A percentile compares a stretch with the other conserved stretches of the same genome.
Evolutionary conservation across 2,329 filamentous ascomycete genomes (phyloP).

Genomic region (Colletotrichum liriopes): DNA sequence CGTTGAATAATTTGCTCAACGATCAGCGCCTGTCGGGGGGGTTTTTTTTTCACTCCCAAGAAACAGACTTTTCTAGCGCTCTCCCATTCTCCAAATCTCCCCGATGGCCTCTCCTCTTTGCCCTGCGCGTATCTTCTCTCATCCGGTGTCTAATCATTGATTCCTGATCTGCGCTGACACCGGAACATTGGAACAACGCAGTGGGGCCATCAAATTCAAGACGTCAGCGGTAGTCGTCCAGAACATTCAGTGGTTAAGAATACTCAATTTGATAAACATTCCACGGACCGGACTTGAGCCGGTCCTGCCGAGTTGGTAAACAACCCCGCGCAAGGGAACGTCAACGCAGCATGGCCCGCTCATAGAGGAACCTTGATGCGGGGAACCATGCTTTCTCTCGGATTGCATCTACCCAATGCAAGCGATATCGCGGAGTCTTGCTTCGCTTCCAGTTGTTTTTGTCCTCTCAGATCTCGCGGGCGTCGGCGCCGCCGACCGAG

Average conservation of each 20-base stretch:
- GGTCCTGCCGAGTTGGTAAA: not conserved
- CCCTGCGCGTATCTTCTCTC: not conserved
- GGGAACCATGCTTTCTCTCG: not conserved
- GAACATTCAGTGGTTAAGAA: not conserved
- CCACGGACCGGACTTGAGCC: not conserved
- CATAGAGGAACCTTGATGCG: constrained; percentile 4
- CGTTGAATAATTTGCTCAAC: not conserved
- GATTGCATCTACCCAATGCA: not conserved
- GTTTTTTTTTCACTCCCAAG: not conserved
- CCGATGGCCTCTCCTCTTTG: not conserved
- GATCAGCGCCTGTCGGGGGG: too few relatives aligned
- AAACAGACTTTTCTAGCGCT: not conserved
- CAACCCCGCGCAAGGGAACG: not conserved
- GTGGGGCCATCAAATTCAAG: not conserved
- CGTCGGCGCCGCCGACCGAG: constrained; percentile 9
- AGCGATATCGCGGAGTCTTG: not conserved
- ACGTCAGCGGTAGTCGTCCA: not conserved
- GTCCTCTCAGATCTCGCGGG: not conserved
- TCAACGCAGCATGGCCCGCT: constrained; percentile 1
- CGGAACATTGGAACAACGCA: not conserved
- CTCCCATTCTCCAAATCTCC: not conserved
- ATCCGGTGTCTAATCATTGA: not conserved
- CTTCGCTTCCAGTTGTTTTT: not conserved
- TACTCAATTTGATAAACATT: not conserved
- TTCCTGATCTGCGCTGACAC: not conserved